Evolutionary conservation across 2,329 filamentous ascomycete genomes (phyloP), one percentile per base, ranked within the genome.

Genomic region (Fusarium equiseti): DNA sequence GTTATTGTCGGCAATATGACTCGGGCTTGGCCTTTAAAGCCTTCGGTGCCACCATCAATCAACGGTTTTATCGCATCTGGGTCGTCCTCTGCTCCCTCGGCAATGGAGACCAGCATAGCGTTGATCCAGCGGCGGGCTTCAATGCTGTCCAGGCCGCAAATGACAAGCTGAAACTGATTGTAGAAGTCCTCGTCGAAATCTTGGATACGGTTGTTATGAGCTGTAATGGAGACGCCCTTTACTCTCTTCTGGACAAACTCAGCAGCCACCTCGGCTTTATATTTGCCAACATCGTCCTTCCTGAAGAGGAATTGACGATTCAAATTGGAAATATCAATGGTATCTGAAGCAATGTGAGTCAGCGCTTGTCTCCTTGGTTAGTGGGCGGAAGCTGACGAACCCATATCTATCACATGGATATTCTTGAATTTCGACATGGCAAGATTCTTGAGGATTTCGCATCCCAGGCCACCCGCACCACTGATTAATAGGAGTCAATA

Each of bases 51-150:
- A 58, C 96, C 97, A 80, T 99, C 96, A 69, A 99, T 94, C 63
- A 99, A 85, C 8, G 97, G 96, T 82, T 98, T 99, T 72, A 98
- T 84, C 53, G 89, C 93, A 77, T 98, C 95, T 12, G 91, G 35
- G 35, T 38, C 89, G 70, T 95, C 89, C 9, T 94, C 90, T 24
- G 77, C 75, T 64, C 88, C 86, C 76, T 98, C 95, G 8, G 97
- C 93, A 88, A 99, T 94, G 62, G 91, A 91, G 27, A 98, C 91
- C 6, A 99, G 86, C 20, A 92, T 98, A 55, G 95, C 91, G 79
- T 99, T 99, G 81, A 99, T 99, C 97, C 97, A 99, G 65, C 96
- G 88, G n/a, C 96, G 89, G 43, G 96, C 96, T 82, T 99, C 96
- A 74, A 99, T 96, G 79, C 94, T 97, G 86, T 99, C 96, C 24